phyloP scores from a whole-genome alignment of 371 early-diverging fungal species.

The Mortierella sp. region DNA sequence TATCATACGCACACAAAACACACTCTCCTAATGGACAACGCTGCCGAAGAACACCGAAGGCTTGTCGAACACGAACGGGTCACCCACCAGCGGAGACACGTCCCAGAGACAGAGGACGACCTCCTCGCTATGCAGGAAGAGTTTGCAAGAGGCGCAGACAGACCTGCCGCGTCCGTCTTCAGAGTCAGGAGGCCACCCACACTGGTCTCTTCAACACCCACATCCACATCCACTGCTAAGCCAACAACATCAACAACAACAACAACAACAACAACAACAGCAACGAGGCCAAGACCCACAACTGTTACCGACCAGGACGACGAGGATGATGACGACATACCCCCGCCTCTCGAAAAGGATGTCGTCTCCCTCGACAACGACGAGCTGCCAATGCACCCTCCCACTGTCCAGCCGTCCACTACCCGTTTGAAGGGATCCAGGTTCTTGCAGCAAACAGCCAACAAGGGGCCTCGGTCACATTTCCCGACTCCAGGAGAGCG shows the following conservation, averaged over 20 bases:
- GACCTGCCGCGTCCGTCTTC: constrained; percentile 65
- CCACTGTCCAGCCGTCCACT: constrained; percentile 20
- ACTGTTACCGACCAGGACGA: constrained; percentile 34
- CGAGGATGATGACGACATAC: constrained; percentile 47
- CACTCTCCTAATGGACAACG: constrained; percentile 2
- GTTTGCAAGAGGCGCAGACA: constrained; percentile 61
- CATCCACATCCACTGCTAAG: neutral
- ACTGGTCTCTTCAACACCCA: neutral
- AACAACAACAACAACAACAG: constrained; percentile 36
- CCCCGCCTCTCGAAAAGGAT: constrained; percentile 54
- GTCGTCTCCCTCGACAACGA: constrained; percentile 49
- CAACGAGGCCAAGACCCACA: constrained; percentile 33
- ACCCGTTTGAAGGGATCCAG: constrained; percentile 29
- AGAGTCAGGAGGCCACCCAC: constrained; percentile 53
- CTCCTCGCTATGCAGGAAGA: constrained; percentile 70
- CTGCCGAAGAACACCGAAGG: constrained; percentile 22
- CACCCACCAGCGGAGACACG: constrained; percentile 29
- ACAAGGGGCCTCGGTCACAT: constrained; percentile 51
- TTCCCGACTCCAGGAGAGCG: constrained; percentile 39
- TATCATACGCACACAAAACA: neutral
- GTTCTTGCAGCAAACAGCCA: constrained; percentile 43
- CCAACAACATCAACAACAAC: neutral
- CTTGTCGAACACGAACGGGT: constrained; percentile 38
- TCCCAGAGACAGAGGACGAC: constrained; percentile 67
- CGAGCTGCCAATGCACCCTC: constrained; percentile 44